Evolutionary conservation across 768 basidiomycete genomes (phyloP), one percentile per base, ranked within the genome.

Genomic region (Mycena belliarum): DNA sequence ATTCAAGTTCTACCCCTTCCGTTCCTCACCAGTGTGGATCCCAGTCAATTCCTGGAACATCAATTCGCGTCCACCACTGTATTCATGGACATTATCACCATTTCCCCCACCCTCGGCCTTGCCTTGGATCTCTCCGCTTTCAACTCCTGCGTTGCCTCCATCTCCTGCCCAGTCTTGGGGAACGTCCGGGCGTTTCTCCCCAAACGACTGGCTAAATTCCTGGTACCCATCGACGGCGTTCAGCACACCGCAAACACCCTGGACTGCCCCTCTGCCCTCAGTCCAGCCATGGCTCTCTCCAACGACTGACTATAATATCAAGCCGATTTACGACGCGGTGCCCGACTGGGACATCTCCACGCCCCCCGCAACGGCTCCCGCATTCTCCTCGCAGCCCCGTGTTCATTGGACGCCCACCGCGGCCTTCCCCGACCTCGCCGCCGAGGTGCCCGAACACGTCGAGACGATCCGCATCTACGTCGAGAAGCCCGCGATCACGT

Each of bases 381-480:
- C 14, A 25, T n/a, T 32, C 49, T 28, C 33, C 11, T 35, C 14
- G 33, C 33, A 49, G n/a, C n/a, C n/a, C n/a, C n/a, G n/a, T 29
- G 14, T 10, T 29, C 46, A 43, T 28, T 44, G n/a, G 15, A 35
- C 28, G n/a, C 26, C 49, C 18, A n/a, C n/a, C n/a, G n/a, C n/a
- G n/a, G 52, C 33, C 9, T 48, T 41, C 38, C 16, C 14, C 10
- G 47, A 48, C 40, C 26, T 55, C 21, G 33, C 15, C 1, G 37
- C 40, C 40, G n/a, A 38, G 29, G 29, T 42, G 20, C 47, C 54
- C 38, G 47, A 38, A 18, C n/a, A n/a, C 46, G 21, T 55, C 38
- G 38, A 55, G 16, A 55, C 48, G 24, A 43, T 55, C 38, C 54
- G 54, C 54, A 55, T 55, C 40, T 55, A 41, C 40, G 40, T 55